phyloP scores from a whole-genome alignment of 257 asterid genomes.

The Gynochthodes officinalis region DNA sequence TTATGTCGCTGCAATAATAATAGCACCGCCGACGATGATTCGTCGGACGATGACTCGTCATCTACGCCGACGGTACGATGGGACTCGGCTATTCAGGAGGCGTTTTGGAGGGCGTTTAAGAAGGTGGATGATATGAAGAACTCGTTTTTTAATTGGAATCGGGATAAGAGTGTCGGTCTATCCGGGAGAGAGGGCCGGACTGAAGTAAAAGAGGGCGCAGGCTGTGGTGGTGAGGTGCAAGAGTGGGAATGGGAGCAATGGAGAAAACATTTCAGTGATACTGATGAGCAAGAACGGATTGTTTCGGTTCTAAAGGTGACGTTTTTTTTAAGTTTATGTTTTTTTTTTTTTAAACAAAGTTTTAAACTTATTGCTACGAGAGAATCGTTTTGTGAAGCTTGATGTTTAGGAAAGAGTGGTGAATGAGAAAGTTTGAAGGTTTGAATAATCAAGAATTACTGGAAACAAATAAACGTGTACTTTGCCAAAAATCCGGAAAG shows the following conservation, averaged over 20 bases:
- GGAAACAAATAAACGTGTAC: too few relatives aligned
- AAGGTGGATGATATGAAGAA: slow-evolving; percentile 45
- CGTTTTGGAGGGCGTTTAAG: slow-evolving; percentile 51
- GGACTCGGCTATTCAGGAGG: slow-evolving; percentile 64
- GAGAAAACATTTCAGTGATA: slow-evolving; percentile 68
- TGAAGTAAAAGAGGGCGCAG: slow-evolving; percentile 2
- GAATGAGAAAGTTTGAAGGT: not conserved
- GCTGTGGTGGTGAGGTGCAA: slow-evolving; percentile 31
- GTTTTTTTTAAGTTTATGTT: not conserved
- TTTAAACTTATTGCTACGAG: not conserved
- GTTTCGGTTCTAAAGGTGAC: slow-evolving; percentile 70
- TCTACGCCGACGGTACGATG: slow-evolving; percentile 38
- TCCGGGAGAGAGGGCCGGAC: slow-evolving; percentile 20
- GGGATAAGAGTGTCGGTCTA: slow-evolving; percentile 28
- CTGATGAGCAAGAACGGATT: slow-evolving; percentile 80
- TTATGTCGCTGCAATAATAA: slow-evolving; percentile 57
- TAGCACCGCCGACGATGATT: slow-evolving; percentile 31
- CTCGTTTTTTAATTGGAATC: slow-evolving; percentile 39
- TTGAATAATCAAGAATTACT: not conserved
- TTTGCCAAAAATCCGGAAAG: too few relatives aligned
- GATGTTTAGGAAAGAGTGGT: not conserved
- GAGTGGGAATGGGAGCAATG: slow-evolving; percentile 98
- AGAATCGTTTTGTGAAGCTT: not conserved
- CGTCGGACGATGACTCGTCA: slow-evolving; percentile 26
- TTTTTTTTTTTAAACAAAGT: not conserved